Evolutionary conservation across 2,329 filamentous ascomycete species (phyloP), one percentile per base, ranked within the genome.

Genomic region (Fusarium chaquense): DNA sequence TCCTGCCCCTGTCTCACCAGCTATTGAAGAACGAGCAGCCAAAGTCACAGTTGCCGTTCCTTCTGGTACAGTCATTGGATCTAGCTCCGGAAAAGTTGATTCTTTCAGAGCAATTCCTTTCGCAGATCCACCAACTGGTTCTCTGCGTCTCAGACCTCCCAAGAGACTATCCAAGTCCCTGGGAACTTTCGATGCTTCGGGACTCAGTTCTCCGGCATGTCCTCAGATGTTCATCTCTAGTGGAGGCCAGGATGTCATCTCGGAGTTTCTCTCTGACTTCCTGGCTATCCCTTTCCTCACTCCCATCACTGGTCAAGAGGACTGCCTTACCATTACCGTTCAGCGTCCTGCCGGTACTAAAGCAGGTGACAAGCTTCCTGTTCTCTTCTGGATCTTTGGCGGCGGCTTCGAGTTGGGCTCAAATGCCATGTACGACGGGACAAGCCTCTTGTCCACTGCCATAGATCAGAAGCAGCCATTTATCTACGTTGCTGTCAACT

Each of bases 401-500:
- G 90, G 90, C 38, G 90, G 86, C 10, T 91, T 90, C 60, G 83
- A 88, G 76, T 78, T 87, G 8, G 86, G 84, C 26, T 84, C 77
- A 61, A 84, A 78, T 58, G 77, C 76, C 59, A 85, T 83, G 77
- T 90, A 89, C 69, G 86, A 89, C 62, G 86, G 79, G 6, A 77
- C 81, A 6, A 79, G 78, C 43, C 78, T 88, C 13, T 71, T 90
- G 1, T 55, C 75, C 2, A 80, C 81, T 18, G 86, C 83, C 4
- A 75, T 87, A 38, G 62, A 75, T 5, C 77, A 80, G 54, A 46
- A 70, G 1, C 78, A 79, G 78, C 89, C 90, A 0, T 89, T 95
- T 66, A 80, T 97, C 47, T 92, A 90, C 56, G 92, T 95, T 0
- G 86, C 90, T 1, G 88, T 94, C 75, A 94, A 94, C 80, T 94